Evolutionary conservation across 1,139 yeast species (phyloP).

Genomic region (Debaryomyces sp.): DNA sequence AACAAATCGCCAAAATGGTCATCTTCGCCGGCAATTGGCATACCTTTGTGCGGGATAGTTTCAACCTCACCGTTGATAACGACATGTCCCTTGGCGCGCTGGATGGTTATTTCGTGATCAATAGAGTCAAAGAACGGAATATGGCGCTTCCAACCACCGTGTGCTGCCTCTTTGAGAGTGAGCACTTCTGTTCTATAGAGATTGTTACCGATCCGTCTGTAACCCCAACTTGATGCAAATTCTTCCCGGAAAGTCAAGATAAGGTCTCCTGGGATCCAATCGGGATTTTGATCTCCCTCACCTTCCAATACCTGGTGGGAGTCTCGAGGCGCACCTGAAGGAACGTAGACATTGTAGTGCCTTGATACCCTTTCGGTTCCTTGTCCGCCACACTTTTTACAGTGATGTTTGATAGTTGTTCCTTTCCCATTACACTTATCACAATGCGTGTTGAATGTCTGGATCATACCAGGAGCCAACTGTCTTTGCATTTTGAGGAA

Average conservation of each 20-base stretch:
- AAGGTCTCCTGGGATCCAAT: slow-evolving; percentile 79
- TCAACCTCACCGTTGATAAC: slow-evolving; percentile 74
- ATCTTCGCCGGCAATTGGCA: slow-evolving; percentile 63
- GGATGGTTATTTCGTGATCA: slow-evolving; percentile 48
- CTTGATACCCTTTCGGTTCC: slow-evolving; percentile 63
- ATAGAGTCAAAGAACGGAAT: slow-evolving; percentile 67
- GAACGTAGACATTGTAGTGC: slow-evolving; percentile 61
- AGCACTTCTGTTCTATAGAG: slow-evolving; percentile 82
- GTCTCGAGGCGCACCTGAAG: slow-evolving; percentile 71
- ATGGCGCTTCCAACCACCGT: slow-evolving; percentile 78
- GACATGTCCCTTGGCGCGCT: slow-evolving; percentile 52
- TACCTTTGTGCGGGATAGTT: slow-evolving; percentile 70
- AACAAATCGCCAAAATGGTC: slow-evolving; percentile 75
- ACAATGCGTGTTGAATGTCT: slow-evolving; percentile 79
- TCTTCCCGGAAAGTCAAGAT: slow-evolving; percentile 60
- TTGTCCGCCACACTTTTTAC: slow-evolving; percentile 70
- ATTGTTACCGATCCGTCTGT: slow-evolving; percentile 73
- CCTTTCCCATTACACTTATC: slow-evolving; percentile 84
- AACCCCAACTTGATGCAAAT: slow-evolving; percentile 67
- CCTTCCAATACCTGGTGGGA: slow-evolving; percentile 63
- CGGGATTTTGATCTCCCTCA: slow-evolving; percentile 86
- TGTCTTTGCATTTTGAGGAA: slow-evolving; percentile 67
- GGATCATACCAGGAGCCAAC: slow-evolving; percentile 89
- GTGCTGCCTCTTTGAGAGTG: slow-evolving; percentile 67
- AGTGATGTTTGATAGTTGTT: slow-evolving; percentile 58